Evolutionary conservation across 2,329 filamentous ascomycete genomes (phyloP).

Genomic region (Xylariomycetidae sp.): DNA sequence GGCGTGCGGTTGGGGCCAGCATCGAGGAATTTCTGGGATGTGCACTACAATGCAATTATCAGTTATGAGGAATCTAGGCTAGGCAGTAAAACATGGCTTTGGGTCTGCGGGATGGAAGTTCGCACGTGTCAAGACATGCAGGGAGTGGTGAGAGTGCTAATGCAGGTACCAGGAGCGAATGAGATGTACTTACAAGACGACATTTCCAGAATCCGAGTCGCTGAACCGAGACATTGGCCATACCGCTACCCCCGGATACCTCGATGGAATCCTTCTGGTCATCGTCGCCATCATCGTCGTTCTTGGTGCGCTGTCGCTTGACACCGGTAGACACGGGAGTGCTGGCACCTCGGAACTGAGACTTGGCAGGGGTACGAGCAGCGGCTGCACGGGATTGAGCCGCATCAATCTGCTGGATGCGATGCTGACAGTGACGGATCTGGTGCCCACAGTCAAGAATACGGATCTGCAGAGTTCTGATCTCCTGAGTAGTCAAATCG

Average conservation of each 20-base stretch:
- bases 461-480: conserved; percentile 37
- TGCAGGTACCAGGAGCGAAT: too few species aligned
- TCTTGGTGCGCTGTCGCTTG: conserved; percentile 14
- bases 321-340: conserved; percentile 6
- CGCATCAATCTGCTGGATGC: conserved; percentile 34
- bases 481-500: conserved; percentile 36
- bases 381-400: conserved; percentile 19
- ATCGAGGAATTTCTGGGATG: conserved; percentile 36
- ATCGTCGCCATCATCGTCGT: conserved; percentile 11
- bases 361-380: conserved; percentile 7
- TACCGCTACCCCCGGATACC: conserved; percentile 9
- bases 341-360: conserved; percentile 7
- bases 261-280: conserved; percentile 10
- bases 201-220: conserved; percentile 45
- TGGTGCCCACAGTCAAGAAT: conserved; percentile 39
- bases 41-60: too few species aligned
- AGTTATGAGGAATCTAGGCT: too few species aligned
- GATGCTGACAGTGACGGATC: conserved; percentile 37
- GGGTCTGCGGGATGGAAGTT: too few species aligned
- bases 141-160: too few species aligned
- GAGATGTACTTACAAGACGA: too few species aligned
- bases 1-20: conserved; percentile 36
- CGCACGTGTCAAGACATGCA: too few species aligned
- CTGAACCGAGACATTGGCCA: conserved; percentile 27
- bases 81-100: too few species aligned